These are phyloP conservation scores for Bisporella sp. DNA, from an alignment of 2,329 filamentous ascomycete species.

Conservation along the genomic window DNA sequence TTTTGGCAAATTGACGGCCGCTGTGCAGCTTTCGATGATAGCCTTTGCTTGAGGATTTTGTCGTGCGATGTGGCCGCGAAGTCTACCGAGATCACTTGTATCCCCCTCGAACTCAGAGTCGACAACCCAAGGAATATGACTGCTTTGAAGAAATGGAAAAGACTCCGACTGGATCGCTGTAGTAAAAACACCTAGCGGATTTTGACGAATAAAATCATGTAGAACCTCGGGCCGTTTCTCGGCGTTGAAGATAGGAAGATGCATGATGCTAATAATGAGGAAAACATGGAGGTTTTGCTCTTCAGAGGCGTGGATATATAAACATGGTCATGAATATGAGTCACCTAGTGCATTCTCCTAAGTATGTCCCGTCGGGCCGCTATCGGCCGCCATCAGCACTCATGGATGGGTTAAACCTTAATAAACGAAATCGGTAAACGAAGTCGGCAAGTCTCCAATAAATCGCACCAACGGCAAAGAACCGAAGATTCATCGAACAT, in stretches of 20 bases:
- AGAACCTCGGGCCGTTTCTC: conserved; percentile 27
- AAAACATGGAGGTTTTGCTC: too few species aligned
- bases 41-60: conserved; percentile 58
- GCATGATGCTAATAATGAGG: not conserved
- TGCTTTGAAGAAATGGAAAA: conserved; percentile 47
- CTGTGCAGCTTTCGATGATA: conserved; percentile 41
- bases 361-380: too few species aligned
- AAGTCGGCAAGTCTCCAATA: too few species aligned
- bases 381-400: not conserved
- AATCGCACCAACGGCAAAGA: too few species aligned
- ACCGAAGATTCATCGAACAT: too few species aligned
- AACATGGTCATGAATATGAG: too few species aligned
- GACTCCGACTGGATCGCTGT: conserved; percentile 47
- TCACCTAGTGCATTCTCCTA: too few species aligned
- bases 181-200: conserved; percentile 56
- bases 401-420: too few species aligned
- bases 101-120: conserved; percentile 36
- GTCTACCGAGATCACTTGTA: conserved; percentile 9
- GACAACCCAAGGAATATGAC: conserved; percentile 54
- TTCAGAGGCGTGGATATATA: too few species aligned
- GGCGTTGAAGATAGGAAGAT: not conserved
- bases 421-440: too few species aligned
- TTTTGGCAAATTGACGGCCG: conserved; percentile 5
- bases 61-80: conserved; percentile 56
- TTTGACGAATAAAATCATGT: conserved; percentile 48